Conservation (phyloP, 2,329 filamentous ascomycete species). For the Ophiostoma triangulosporum region DNA sequence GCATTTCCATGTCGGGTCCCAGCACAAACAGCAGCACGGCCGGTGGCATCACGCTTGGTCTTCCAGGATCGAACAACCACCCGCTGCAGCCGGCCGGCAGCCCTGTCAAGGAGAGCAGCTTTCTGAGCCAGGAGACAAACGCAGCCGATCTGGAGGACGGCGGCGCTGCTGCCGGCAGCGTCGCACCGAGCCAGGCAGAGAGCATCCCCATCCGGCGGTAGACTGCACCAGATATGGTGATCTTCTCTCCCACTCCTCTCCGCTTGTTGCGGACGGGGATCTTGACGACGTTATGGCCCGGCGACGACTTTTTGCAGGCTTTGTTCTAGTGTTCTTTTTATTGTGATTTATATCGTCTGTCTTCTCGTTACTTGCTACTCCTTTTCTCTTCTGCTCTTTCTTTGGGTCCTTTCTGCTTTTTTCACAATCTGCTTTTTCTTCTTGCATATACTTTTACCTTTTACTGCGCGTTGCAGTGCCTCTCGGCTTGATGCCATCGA, state of each 20-base stretch:
- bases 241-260: background rate
- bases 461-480: background rate
- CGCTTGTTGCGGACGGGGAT: background rate
- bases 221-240: background rate
- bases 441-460: background rate
- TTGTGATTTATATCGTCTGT: background rate
- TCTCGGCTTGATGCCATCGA: background rate
- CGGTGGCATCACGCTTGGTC: slow-evolving; percentile 26
- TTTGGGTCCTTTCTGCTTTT: background rate
- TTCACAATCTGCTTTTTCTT: background rate
- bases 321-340: slow-evolving; percentile 3
- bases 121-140: slow-evolving; percentile 71
- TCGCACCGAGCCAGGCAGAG: slow-evolving; percentile 20
- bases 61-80: slow-evolving; percentile 24
- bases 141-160: slow-evolving; percentile 34
- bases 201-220: slow-evolving; percentile 53
- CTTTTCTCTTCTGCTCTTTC: background rate
- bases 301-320: background rate
- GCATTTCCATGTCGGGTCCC: slow-evolving; percentile 14
- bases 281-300: slow-evolving; percentile 3
- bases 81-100: slow-evolving; percentile 50
- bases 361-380: background rate
- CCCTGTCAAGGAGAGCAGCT: slow-evolving; percentile 83
- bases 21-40: slow-evolving; percentile 11
- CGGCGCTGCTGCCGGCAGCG: slow-evolving; percentile 8